A percentile compares a stretch with the other conserved stretches of the same genome.
Evolutionary conservation across 2,329 filamentous ascomycete genomes (phyloP).

Genomic region (Fonsecaea multimorphosa): DNA sequence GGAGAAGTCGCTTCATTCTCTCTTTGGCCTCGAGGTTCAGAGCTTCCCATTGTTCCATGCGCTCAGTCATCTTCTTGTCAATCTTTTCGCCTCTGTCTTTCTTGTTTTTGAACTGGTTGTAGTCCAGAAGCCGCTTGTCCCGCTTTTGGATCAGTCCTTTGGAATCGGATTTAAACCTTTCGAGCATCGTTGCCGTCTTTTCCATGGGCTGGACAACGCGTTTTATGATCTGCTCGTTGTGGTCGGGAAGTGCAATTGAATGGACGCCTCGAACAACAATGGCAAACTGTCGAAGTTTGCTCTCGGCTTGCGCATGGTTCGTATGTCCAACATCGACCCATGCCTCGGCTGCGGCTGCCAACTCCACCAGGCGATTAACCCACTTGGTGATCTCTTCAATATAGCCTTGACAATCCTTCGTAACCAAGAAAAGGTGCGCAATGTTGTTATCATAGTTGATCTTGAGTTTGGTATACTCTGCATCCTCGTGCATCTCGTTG

Average conservation of each 20-base stretch:
- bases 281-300: conserved; percentile 92
- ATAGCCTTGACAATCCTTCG: conserved; percentile 93
- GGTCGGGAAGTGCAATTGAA: conserved; percentile 80
- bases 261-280: conserved; percentile 85
- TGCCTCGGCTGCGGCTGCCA: conserved; percentile 80
- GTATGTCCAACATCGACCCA: conserved; percentile 74
- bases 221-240: conserved; percentile 62
- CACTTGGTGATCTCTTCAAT: conserved; percentile 80
- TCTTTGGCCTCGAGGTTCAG: conserved; percentile 93
- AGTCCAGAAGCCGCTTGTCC: conserved; percentile 89
- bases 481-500: conserved; percentile 74
- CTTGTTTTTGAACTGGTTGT: conserved; percentile 78
- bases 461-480: conserved; percentile 77
- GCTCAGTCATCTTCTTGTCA: conserved; percentile 82
- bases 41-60: conserved; percentile 86
- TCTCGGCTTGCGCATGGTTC: conserved; percentile 82
- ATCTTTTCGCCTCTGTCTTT: conserved; percentile 82
- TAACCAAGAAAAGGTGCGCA: conserved; percentile 87
- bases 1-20: conserved; percentile 84
- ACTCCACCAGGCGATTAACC: conserved; percentile 79
- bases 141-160: conserved; percentile 92
- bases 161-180: conserved; percentile 53
- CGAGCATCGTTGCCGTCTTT: conserved; percentile 34
- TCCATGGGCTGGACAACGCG: conserved; percentile 19
- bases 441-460: conserved; percentile 93